A percentile compares a stretch with the other conserved stretches of the same genome.
Conservation (phyloP, 179 eudicot genomes). For the Spergularia azorica region DNA sequence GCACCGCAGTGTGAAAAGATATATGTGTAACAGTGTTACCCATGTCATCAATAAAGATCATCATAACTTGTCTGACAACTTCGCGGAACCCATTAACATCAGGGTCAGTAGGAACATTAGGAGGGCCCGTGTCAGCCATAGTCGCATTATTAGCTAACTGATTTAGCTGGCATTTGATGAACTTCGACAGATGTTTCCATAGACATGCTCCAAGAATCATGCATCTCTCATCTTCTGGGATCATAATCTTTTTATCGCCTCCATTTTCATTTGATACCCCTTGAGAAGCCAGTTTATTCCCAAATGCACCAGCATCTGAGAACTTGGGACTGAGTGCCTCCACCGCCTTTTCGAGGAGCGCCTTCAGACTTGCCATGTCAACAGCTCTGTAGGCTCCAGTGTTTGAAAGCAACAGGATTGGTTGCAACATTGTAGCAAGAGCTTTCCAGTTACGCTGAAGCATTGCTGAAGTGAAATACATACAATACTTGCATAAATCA, state of each 20-base stretch:
- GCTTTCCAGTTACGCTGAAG: constrained; percentile 51
- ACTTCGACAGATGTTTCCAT: constrained; percentile 60
- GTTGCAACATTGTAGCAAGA: constrained; percentile 48
- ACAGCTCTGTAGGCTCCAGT: constrained; percentile 38
- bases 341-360: constrained; percentile 43
- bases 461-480: constrained; percentile 71
- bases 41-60: constrained; percentile 46
- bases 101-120: constrained; percentile 26
- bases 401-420: constrained; percentile 39
- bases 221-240: constrained; percentile 61
- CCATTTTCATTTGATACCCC: constrained; percentile 36
- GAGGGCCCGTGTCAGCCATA: constrained; percentile 28
- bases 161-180: constrained; percentile 44
- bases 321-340: constrained; percentile 45
- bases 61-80: constrained; percentile 38
- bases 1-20: constrained; percentile 54
- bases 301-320: constrained; percentile 19
- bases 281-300: constrained; percentile 25
- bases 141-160: constrained; percentile 35
- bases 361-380: constrained; percentile 39
- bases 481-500: constrained; percentile 57
- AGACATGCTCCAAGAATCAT: constrained; percentile 46
- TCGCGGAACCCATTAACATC: constrained; percentile 28
- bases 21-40: constrained; percentile 42
- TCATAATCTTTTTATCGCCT: constrained; percentile 23